Base-by-base conservation (phyloP, 164 flowering plant genomes). In the Buxus sempervirens region DNA sequence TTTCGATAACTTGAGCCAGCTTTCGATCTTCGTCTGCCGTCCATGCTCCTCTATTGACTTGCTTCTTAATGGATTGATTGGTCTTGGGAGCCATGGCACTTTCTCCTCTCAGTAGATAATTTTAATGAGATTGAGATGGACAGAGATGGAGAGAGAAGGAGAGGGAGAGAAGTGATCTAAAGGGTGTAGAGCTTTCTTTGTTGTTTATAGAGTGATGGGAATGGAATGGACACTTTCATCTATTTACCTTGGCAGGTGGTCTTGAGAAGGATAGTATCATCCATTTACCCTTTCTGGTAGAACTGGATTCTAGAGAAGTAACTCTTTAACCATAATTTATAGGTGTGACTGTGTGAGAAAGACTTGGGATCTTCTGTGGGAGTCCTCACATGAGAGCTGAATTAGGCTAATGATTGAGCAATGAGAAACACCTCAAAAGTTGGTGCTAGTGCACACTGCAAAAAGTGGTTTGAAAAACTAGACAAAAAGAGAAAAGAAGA, bases 21-120 rank as follows among this genome's bases (percentile, higher is more conserved):
- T 58, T 77, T 26, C 57, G 73, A 66, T 80, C 82, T 63, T 80
- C 82, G 28, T 74, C 77, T 20, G 74, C 66, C 13, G 82, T 79
- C 82, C 82, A 79, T 5, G 82, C 74, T 45, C 80, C 80, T 74
- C 69, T 71, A 54, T 76, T 73, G 0, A 45, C 48, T 60, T 70
- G 70, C 61, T 65, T 67, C 68, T 57, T 67, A 3, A n/a, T 62
- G 57, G 68, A 69, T 53, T 62, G 59, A 66, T 56, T 62, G 59
- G 26, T 55, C 32, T 1, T 23, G 16, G 72, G 56, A 72, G 66
- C 65, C 73, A 60, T 70, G 45, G 28, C 24, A 48, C 48, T 58
- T 26, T 57, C 63, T 51, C n/a, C n/a, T n/a, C n/a, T n/a, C n/a
- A n/a, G n/a, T n/a, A n/a, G n/a, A n/a, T n/a, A n/a, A n/a, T n/a